phyloP scores from a whole-genome alignment of 1,139 yeast genomes.

The Yamadazyma dendronema region DNA sequence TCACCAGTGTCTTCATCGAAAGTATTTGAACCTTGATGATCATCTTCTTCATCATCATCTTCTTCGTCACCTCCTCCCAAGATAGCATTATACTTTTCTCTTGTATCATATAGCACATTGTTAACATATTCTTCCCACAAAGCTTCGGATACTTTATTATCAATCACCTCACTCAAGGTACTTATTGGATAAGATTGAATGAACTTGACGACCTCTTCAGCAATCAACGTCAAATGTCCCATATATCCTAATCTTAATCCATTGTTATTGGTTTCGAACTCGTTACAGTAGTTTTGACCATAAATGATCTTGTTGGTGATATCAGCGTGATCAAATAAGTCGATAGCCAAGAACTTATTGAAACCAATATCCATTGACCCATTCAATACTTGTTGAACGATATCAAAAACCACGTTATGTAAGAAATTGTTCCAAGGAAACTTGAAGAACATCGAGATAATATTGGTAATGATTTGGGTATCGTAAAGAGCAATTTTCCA shows the following conservation, averaged over 20 bases:
- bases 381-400: slow-evolving; percentile 91
- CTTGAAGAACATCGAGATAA: slow-evolving; percentile 78
- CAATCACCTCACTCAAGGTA: slow-evolving; percentile 58
- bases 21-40: slow-evolving; percentile 29
- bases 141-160: slow-evolving; percentile 55
- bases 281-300: slow-evolving; percentile 76
- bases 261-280: slow-evolving; percentile 57
- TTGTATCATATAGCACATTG: slow-evolving; percentile 77
- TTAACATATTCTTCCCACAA: slow-evolving; percentile 86
- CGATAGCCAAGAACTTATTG: slow-evolving; percentile 85
- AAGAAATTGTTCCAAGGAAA: slow-evolving; percentile 98
- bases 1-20: slow-evolving; percentile 56
- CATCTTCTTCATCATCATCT: slow-evolving; percentile 38
- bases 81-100: slow-evolving; percentile 94
- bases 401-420: slow-evolving; percentile 96
- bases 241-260: slow-evolving; percentile 87
- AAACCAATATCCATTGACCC: slow-evolving; percentile 92
- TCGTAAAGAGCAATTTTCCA: slow-evolving; percentile 85
- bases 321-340: slow-evolving; percentile 74
- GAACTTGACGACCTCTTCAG: slow-evolving; percentile 96
- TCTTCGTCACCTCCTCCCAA: slow-evolving; percentile 66
- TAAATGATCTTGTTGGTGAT: slow-evolving; percentile 77
- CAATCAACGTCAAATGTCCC: slow-evolving; percentile 95
- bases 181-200: slow-evolving; percentile 70
- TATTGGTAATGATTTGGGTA: slow-evolving; percentile 73